phyloP scores from a whole-genome alignment of 2,329 filamentous ascomycete species.

The Alternaria viburni region DNA sequence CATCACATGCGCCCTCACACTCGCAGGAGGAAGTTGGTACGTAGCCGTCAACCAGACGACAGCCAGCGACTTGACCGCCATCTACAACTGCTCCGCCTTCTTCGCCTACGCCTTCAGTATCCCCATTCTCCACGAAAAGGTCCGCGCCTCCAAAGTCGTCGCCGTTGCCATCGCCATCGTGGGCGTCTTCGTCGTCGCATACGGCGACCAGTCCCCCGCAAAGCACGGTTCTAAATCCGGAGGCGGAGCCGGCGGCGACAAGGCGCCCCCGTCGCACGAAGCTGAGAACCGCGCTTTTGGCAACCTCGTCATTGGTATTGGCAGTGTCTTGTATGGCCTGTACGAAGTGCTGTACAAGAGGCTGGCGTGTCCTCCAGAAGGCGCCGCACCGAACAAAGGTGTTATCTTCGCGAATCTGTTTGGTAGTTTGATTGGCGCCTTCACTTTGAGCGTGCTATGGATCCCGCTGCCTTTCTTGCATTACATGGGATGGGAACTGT shows the following conservation, averaged over 20 bases:
- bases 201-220: constrained; percentile 71
- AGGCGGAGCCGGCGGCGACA: constrained; percentile 59
- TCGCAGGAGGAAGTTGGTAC: constrained; percentile 95
- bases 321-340: constrained; percentile 90
- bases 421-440: constrained; percentile 82
- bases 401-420: constrained; percentile 96
- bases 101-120: constrained; percentile 98
- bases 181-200: constrained; percentile 93
- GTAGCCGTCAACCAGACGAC: constrained; percentile 92
- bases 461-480: constrained; percentile 88
- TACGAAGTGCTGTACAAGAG: constrained; percentile 98
- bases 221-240: constrained; percentile 64
- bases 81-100: constrained; percentile 99
- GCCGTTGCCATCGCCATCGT: constrained; percentile 86
- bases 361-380: constrained; percentile 89
- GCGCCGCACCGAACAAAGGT: constrained; percentile 80
- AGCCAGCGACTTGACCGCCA: constrained; percentile 91
- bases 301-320: constrained; percentile 89
- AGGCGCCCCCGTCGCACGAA: constrained; percentile 55
- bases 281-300: constrained; percentile 76
- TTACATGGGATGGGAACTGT: constrained; percentile 76
- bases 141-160: constrained; percentile 82
- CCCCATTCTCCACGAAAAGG: constrained; percentile 81
- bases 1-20: constrained; percentile 83
- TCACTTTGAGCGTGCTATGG: constrained; percentile 89